Evolutionary conservation across 2,329 filamentous ascomycete species (phyloP).

Genomic region (Alternaria panax): DNA sequence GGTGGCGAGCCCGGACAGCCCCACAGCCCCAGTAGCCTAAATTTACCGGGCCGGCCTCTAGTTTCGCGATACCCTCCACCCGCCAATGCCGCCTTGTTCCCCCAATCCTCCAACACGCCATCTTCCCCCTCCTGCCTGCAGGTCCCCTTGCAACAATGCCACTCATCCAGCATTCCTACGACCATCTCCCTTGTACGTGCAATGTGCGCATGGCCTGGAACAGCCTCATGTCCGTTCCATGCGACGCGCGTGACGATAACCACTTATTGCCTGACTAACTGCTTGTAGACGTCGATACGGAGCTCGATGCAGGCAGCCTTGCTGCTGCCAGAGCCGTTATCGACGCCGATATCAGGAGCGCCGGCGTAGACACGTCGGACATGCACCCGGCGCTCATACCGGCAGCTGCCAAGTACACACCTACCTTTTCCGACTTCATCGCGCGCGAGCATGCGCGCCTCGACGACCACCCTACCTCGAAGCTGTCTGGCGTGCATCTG

Average conservation of each 20-base stretch:
- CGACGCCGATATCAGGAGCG: conserved; percentile 61
- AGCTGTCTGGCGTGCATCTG: conserved; percentile 73
- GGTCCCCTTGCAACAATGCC: conserved; percentile 61
- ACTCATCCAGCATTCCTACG: conserved; percentile 73
- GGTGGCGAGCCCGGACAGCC: conserved; percentile 17
- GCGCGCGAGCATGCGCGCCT: conserved; percentile 73
- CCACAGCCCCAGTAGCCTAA: conserved; percentile 16
- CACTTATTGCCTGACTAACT: conserved; percentile 24
- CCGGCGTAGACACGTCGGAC: conserved; percentile 54
- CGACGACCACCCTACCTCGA: conserved; percentile 55
- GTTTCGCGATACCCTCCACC: conserved; percentile 12
- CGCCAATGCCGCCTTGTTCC: conserved; percentile 19
- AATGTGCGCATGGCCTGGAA: conserved; percentile 18
- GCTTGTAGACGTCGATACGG: conserved; percentile 77
- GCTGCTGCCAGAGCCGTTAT: conserved; percentile 74
- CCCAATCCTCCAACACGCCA: conserved; percentile 17
- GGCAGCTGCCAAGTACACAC: conserved; percentile 53
- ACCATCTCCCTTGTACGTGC: conserved; percentile 78
- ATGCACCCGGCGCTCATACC: conserved; percentile 67
- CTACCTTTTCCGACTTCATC: conserved; percentile 71
- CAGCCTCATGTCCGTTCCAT: conserved; percentile 67
- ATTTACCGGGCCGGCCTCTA: conserved; percentile 17
- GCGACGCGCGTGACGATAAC: conserved; percentile 5
- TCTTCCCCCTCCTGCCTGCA: conserved; percentile 23
- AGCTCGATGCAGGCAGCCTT: conserved; percentile 70